phyloP scores from a whole-genome alignment of 2,329 filamentous ascomycete genomes.

The Colletotrichum shisoi region DNA sequence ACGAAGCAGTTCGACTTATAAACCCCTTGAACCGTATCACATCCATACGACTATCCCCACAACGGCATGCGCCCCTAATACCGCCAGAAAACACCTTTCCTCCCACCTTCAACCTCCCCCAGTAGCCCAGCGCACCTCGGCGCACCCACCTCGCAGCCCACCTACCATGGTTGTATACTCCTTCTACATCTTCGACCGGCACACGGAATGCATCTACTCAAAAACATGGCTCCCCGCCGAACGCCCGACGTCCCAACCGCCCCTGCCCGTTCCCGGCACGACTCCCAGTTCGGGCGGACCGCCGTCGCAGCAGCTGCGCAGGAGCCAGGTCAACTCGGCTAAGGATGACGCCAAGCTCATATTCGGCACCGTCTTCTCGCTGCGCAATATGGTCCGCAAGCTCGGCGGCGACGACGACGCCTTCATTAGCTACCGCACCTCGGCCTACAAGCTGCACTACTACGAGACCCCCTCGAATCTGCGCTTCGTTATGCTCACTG shows the following conservation, averaged over 20 bases:
- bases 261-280: slow-evolving; percentile 49
- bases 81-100: background rate
- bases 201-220: slow-evolving; percentile 98
- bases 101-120: background rate
- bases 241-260: slow-evolving; percentile 53
- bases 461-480: slow-evolving; percentile 97
- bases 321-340: slow-evolving; percentile 43
- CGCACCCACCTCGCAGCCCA: slow-evolving; percentile 8
- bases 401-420: slow-evolving; percentile 92
- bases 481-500: slow-evolving; percentile 96
- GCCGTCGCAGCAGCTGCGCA: slow-evolving; percentile 31
- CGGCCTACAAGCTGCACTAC: slow-evolving; percentile 97
- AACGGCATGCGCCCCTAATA: slow-evolving; percentile 30
- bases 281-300: slow-evolving; percentile 34
- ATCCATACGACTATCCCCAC: background rate
- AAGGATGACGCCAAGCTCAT: slow-evolving; percentile 94
- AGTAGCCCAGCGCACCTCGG: slow-evolving; percentile 7
- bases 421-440: slow-evolving; percentile 92
- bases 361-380: slow-evolving; percentile 94
- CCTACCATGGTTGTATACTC: slow-evolving; percentile 88
- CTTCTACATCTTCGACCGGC: slow-evolving; percentile 98
- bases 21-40: background rate
- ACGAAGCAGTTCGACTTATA: background rate
- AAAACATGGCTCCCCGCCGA: slow-evolving; percentile 75
- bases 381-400: slow-evolving; percentile 96